Conservation (phyloP, 2,329 filamentous ascomycete genomes). For the Fusarium dimerum region DNA sequence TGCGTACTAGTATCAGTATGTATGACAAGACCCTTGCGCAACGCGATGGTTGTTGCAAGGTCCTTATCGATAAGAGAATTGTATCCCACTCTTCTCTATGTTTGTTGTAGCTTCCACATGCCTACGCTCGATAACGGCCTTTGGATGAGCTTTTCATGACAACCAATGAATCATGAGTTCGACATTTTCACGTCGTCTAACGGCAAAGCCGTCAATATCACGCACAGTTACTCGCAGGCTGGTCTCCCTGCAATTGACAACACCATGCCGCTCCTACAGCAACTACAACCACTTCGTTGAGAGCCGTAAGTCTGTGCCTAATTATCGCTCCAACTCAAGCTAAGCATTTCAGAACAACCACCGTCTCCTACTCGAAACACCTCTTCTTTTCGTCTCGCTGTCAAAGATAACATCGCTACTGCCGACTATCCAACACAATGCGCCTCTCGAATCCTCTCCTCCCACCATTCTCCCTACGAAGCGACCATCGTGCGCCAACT, state of each 20-base stretch:
- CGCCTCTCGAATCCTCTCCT: conserved; percentile 72
- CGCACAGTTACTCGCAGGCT: not conserved
- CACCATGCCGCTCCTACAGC: conserved; percentile 31
- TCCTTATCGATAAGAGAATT: not conserved
- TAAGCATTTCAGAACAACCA: conserved; percentile 16
- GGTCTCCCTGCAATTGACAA: conserved; percentile 7
- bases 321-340: conserved; percentile 1
- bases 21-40: conserved; percentile 7
- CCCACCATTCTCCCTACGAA: conserved; percentile 74
- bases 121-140: conserved; percentile 7
- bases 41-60: not conserved
- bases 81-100: not conserved
- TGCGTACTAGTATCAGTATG: not conserved
- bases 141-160: conserved; percentile 21
- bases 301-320: conserved; percentile 25
- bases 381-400: conserved; percentile 51
- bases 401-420: conserved; percentile 80
- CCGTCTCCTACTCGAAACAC: conserved; percentile 20
- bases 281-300: conserved; percentile 41
- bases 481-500: conserved; percentile 78
- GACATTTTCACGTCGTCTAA: conserved; percentile 31
- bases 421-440: conserved; percentile 73
- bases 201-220: conserved; percentile 1
- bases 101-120: conserved; percentile 1
- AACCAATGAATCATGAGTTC: conserved; percentile 32